These are phyloP conservation scores for Verruconis gallopava DNA, from an alignment of 2,329 filamentous ascomycete genomes.

Conservation along the genomic window DNA sequence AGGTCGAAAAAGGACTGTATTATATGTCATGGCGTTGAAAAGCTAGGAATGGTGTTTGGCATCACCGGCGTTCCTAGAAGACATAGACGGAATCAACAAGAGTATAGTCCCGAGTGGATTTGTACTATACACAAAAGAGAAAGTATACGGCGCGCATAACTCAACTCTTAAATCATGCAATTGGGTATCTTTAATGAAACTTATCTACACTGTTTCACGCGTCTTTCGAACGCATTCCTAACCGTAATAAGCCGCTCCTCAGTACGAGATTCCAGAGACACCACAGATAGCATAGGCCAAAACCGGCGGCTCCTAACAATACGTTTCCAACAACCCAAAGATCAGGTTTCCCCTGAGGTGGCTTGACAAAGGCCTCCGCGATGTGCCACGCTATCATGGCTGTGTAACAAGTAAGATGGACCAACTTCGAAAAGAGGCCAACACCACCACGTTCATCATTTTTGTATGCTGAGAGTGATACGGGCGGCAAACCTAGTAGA, in stretches of 20 bases:
- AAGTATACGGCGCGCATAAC: constrained; percentile 3
- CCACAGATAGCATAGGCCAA: constrained; percentile 82
- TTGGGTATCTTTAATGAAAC: constrained; percentile 6
- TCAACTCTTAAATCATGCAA: neutral
- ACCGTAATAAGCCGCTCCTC: constrained; percentile 40
- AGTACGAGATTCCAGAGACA: constrained; percentile 57
- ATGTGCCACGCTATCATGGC: constrained; percentile 74
- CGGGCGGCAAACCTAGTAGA: constrained; percentile 73
- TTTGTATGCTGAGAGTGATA: constrained; percentile 56
- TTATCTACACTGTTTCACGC: neutral
- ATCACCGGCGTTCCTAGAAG: too few relatives aligned
- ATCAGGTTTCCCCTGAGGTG: constrained; percentile 72
- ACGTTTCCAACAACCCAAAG: constrained; percentile 91
- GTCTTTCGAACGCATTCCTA: constrained; percentile 4
- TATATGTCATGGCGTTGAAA: too few relatives aligned
- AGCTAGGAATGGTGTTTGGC: too few relatives aligned
- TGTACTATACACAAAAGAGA: neutral
- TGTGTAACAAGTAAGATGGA: constrained; percentile 55
- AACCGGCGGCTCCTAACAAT: constrained; percentile 71
- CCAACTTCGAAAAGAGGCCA: constrained; percentile 47
- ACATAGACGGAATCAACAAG: too few relatives aligned
- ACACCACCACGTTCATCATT: constrained; percentile 29
- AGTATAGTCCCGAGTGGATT: too few relatives aligned
- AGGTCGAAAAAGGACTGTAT: neutral
- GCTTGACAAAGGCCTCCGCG: constrained; percentile 51